Evolutionary conservation across 2,329 filamentous ascomycete genomes (phyloP), one percentile per base, ranked within the genome.

Genomic region (Penicillium sp.): DNA sequence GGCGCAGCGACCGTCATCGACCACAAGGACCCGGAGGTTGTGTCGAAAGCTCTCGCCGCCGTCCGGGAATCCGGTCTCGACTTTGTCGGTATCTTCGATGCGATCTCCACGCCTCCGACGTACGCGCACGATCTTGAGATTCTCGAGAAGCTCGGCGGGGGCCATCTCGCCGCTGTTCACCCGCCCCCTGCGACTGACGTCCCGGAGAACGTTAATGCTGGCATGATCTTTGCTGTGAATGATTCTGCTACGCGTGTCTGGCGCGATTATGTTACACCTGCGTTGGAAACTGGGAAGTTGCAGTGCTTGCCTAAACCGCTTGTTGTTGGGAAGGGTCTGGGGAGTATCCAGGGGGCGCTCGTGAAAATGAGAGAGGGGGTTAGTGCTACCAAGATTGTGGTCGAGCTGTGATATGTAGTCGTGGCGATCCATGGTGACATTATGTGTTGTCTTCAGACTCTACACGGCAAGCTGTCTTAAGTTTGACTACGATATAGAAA

Each of bases 1-100:
- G 80, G 79, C 5, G 79, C 78, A 5, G 70, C 68, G 19, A 15
- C 66, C 1, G 66, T 75, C 1, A 78, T 81, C 46, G 77, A 82
- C 58, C 78, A 81, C 63, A 70, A 71, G 6, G 67, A 73, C 8
- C 8, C 67, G 0, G 48, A 67, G 13, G 68, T 78, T 0, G 70
- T 74, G 1, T 58, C 66, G 1, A 61, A 70, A 5, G 71, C 81
- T 30, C 26, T 73, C 1, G 53, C 55, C 5, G 60, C 57, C 7
- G 60, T 70, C 1, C 59, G 68, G 1, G 62, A 66, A 13, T 46
- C 63, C 7, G 66, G 66, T 6, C 66, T 65, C 4, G 54, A 61
- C 6, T 61, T 63, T n/a, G 17, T 57, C 7, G 63, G 63, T 8
- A 58, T 56, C 46, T 63, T 65, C 30, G 61, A 63, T 13, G 63